These are phyloP conservation scores for Teunomyces kruisii DNA, from an alignment of 805 yeast species.

Conservation along the genomic window DNA sequence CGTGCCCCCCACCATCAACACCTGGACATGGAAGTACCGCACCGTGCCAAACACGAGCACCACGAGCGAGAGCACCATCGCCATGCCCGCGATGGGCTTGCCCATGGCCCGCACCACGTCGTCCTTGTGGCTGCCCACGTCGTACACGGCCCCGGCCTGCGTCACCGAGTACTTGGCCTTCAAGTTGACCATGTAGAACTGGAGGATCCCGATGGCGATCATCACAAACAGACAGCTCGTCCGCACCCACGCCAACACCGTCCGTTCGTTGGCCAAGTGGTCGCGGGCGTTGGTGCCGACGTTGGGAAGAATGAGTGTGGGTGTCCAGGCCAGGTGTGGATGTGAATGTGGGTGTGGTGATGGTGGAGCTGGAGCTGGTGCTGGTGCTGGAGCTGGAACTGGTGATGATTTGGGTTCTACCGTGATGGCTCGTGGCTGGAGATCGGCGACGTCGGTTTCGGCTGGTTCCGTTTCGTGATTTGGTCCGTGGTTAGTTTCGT, in stretches of 20 bases:
- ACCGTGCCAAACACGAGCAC: constrained; percentile 20
- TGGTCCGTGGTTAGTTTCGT: too few relatives aligned
- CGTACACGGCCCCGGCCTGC: background rate
- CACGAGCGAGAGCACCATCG: constrained; percentile 16
- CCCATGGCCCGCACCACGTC: constrained; percentile 7
- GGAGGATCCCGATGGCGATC: constrained; percentile 23
- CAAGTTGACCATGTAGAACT: constrained; percentile 20
- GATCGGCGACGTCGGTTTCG: too few relatives aligned
- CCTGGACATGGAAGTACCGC: constrained; percentile 28
- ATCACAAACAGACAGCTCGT: constrained; percentile 23
- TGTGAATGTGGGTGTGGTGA: too few relatives aligned
- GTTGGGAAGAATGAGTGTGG: constrained; percentile 13
- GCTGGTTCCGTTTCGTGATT: too few relatives aligned
- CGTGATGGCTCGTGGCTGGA: too few relatives aligned
- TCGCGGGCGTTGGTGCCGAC: constrained; percentile 39
- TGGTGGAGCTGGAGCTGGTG: too few relatives aligned
- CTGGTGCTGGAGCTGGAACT: too few relatives aligned
- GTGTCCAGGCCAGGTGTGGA: too few relatives aligned
- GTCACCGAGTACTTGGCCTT: constrained; percentile 8
- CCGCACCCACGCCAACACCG: constrained; percentile 31
- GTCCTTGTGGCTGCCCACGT: background rate
- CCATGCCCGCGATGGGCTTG: constrained; percentile 16
- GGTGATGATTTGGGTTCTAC: too few relatives aligned
- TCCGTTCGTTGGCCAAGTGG: constrained; percentile 37
- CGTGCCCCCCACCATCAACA: constrained; percentile 15